These are phyloP conservation scores for Pichia sp. DNA, from an alignment of 1,139 yeast species.

Conservation along the genomic window DNA sequence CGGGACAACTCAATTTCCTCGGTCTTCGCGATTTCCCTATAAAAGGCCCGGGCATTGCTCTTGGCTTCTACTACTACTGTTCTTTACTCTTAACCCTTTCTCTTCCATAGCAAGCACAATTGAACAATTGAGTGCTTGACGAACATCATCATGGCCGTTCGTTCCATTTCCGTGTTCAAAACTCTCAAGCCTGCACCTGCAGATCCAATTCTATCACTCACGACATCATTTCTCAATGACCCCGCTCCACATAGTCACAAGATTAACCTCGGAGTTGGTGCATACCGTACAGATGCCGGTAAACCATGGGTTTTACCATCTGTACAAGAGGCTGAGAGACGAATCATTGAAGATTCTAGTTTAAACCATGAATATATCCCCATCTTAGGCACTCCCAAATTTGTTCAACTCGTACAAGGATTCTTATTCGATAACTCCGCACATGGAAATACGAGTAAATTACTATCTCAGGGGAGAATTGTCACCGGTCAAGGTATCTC, in stretches of 20 bases:
- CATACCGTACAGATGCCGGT: constrained; percentile 80
- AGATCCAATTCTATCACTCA: constrained; percentile 65
- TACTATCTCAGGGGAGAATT: too few relatives aligned
- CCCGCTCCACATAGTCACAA: constrained; percentile 42
- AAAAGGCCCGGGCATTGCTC: too few relatives aligned
- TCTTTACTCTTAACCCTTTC: too few relatives aligned
- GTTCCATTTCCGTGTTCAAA: constrained; percentile 1
- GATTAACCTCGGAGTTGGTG: constrained; percentile 89
- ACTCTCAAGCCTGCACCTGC: constrained; percentile 44
- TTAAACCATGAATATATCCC: constrained; percentile 54
- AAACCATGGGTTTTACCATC: constrained; percentile 87
- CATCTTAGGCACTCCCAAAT: constrained; percentile 44
- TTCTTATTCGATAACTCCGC: constrained; percentile 30
- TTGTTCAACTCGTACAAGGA: constrained; percentile 41
- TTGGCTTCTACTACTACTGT: too few relatives aligned
- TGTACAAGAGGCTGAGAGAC: constrained; percentile 57
- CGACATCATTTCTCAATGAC: constrained; percentile 52
- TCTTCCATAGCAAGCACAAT: too few relatives aligned
- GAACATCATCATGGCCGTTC: not conserved
- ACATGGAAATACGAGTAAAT: constrained; percentile 25
- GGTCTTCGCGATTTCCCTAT: too few relatives aligned
- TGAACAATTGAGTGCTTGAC: too few relatives aligned
- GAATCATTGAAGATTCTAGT: constrained; percentile 33
- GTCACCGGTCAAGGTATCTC: too few relatives aligned
- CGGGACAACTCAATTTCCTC: too few relatives aligned